Evolutionary conservation across 179 eudicot species (phyloP), one percentile per base, ranked within the genome.

Genomic region (Carnegiea gigantea): DNA sequence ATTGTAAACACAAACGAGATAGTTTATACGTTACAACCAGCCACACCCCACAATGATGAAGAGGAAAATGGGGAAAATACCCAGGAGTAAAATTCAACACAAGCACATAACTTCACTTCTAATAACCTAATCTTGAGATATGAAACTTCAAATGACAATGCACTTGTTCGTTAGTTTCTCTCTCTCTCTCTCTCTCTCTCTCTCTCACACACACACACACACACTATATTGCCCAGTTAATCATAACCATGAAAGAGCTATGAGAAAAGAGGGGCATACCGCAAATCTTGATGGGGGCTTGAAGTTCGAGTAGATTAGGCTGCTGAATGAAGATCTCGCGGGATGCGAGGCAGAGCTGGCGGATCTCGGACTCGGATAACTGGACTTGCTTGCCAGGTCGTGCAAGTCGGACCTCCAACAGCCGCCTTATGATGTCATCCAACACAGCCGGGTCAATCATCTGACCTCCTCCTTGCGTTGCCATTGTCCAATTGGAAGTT

Each of bases 241-340:
- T 67, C 72, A 30, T 14, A 7, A 67, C 40, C 8, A 26, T 28
- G 18, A 12, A 67, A 26, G 2, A 51, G 24, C 9, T 30, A 60
- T 13, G 7, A 38, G 20, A 15, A 28, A 5, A n/a, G 7, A 9
- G 36, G n/a, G 14, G 30, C 2, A 15, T 90, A 93, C 98, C 98
- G 79, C 98, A 95, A 85, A 92, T 92, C 88, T 95, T 95, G 80
- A 95, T 91, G 78, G 98, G 98, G 11, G 94, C 98, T 84, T 92
- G 89, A 54, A 95, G 92, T 23, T 95, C 98, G 65, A 95, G 98
- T 20, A 93, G 94, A 90, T 89, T 93, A 62, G 98, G 98, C 79
- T 93, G 98, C 20, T 79, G 88, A 46, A 83, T 81, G 82, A 95
- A 93, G 84, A 95, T 91, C 13, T 92, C 95, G 62, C 93, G 92